Evolutionary conservation across 495 filamentous ascomycete genomes (phyloP), one percentile per base, ranked within the genome.

Genomic region (Podospora pseudopauciseta): DNA sequence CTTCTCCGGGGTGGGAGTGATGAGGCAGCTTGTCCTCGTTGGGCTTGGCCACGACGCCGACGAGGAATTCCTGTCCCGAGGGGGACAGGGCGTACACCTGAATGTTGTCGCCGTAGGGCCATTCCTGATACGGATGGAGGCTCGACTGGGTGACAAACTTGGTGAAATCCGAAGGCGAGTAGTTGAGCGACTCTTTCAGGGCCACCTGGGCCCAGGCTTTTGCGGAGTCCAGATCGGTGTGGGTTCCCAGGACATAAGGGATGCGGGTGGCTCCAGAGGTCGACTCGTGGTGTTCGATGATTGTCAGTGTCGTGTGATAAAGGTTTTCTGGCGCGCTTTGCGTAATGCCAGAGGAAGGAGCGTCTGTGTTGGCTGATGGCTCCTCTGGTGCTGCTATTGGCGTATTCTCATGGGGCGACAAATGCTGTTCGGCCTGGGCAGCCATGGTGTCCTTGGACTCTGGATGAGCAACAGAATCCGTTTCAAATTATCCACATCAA

Each of bases 291-390:
- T 65, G 76, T 66, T 79, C 76, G 64, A 75, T 75, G 5, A 82
- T 74, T 3, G 77, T 80, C 18, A 81, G 66, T 53, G 75, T 77
- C 27, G 80, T 78, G 68, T 81, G 80, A 72, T 71, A 83, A 9
- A 83, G 74, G 15, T 71, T 57, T 56, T 79, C 74, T 0, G 76
- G 73, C 39, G 13, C 39, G 39, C 39, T 49, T 13, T 6, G 9
- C 39, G 39, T 2, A 18, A 11, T 6, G 7, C 9, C 39, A 16
- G 39, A 49, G 13, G 9, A 13, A 49, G 39, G 7, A 49, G 39
- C 39, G 6, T 11, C 13, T 49, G 0, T 16, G 39, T 11, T 49
- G 39, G 5, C 7, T 16, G 39, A 49, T 49, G 39, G 13, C 39
- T 49, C 39, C 13, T 49, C 15, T 49, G 39, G 15, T 49, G 39